phyloP scores from a whole-genome alignment of 176 grass and related monocot species.

The Chloris gayana region DNA sequence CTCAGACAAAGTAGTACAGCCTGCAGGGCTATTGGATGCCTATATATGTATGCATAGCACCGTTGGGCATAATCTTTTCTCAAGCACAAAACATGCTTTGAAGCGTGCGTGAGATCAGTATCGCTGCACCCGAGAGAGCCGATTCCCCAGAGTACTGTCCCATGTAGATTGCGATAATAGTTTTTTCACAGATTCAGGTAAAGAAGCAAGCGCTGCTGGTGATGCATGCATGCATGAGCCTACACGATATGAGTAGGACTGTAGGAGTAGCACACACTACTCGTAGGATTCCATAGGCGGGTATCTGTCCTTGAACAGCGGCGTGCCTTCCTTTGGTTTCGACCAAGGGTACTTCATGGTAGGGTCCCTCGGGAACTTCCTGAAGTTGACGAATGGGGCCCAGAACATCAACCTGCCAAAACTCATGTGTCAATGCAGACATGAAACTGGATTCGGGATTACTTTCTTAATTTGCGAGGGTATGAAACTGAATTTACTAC shows the following conservation, averaged over 20 bases:
- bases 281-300: conserved; percentile 35
- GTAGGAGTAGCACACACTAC: neutral
- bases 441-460: neutral
- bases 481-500: neutral
- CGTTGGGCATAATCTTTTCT: neutral
- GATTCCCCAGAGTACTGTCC: neutral
- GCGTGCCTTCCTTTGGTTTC: conserved; percentile 78
- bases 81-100: conserved; percentile 32
- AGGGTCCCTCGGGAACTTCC: conserved; percentile 90
- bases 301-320: conserved; percentile 71
- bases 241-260: neutral
- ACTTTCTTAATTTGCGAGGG: neutral
- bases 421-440: neutral
- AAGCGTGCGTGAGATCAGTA: neutral
- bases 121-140: conserved; percentile 10
- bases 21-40: neutral
- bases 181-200: conserved; percentile 28
- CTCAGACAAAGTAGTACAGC: neutral
- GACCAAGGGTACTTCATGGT: conserved; percentile 96
- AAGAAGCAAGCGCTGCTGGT: conserved; percentile 18
- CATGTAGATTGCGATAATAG: conserved; percentile 17
- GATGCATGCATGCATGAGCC: neutral
- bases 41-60: neutral
- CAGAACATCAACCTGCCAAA: conserved; percentile 69
- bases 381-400: conserved; percentile 94